Evolutionary conservation across 2,329 filamentous ascomycete genomes (phyloP).

Genomic region (Sporothrix variecibatus): DNA sequence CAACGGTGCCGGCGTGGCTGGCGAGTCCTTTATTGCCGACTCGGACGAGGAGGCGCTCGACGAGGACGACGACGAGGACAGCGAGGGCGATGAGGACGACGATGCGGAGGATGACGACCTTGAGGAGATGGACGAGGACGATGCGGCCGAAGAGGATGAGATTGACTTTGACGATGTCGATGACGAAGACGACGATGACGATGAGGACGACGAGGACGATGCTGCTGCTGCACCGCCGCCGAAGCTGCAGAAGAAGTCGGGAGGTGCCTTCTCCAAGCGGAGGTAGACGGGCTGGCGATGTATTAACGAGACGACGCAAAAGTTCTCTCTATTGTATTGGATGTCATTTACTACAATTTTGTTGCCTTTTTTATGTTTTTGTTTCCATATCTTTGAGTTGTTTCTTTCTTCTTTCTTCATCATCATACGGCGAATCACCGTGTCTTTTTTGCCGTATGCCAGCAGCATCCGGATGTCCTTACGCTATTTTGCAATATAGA

Average conservation of each 20-base stretch:
- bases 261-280: constrained; percentile 37
- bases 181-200: constrained; percentile 38
- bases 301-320: not conserved
- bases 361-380: not conserved
- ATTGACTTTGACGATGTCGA: constrained; percentile 32
- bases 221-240: constrained; percentile 38
- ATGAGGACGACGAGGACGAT: constrained; percentile 39
- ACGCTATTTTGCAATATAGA: constrained; percentile 21
- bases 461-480: constrained; percentile 17
- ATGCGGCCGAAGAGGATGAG: constrained; percentile 49
- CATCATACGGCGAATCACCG: constrained; percentile 8
- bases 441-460: not conserved
- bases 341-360: not conserved
- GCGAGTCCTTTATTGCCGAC: constrained; percentile 30
- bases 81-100: constrained; percentile 44
- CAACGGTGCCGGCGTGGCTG: constrained; percentile 35
- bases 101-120: constrained; percentile 35
- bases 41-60: constrained; percentile 40
- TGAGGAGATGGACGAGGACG: constrained; percentile 66
- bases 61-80: constrained; percentile 61
- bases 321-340: not conserved
- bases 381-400: not conserved
- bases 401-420: not conserved
- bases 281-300: constrained; percentile 30
- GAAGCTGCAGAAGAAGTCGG: constrained; percentile 41